Conservation (phyloP, 805 yeast species). For the Kodamaea laetipori region DNA sequence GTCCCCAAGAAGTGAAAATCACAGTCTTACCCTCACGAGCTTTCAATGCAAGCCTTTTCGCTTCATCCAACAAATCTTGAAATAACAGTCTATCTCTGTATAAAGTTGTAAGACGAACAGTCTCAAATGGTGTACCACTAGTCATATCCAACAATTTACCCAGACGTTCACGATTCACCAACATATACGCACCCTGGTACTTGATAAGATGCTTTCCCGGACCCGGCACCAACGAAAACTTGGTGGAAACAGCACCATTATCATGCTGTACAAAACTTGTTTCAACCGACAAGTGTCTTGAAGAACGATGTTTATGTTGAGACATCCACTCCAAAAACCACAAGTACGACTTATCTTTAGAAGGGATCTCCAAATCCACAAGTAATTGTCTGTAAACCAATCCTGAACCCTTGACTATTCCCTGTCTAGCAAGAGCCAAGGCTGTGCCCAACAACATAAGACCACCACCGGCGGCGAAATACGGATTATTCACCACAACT, state of each 20-base stretch:
- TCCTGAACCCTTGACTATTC: slow-evolving; percentile 60
- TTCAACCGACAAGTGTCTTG: slow-evolving; percentile 87
- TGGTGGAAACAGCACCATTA: slow-evolving; percentile 86
- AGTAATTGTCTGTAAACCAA: slow-evolving; percentile 79
- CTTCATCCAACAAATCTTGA: slow-evolving; percentile 73
- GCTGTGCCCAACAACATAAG: slow-evolving; percentile 93
- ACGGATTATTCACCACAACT: slow-evolving; percentile 71
- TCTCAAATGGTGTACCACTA: slow-evolving; percentile 92
- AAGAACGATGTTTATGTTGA: slow-evolving; percentile 67
- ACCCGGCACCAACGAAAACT: slow-evolving; percentile 91
- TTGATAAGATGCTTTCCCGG: slow-evolving; percentile 91
- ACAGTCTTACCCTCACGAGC: slow-evolving; percentile 93
- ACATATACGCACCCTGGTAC: slow-evolving; percentile 85
- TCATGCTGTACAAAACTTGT: slow-evolving; percentile 86
- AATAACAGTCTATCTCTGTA: slow-evolving; percentile 78
- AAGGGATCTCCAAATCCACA: slow-evolving; percentile 90
- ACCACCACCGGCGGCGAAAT: slow-evolving; percentile 98
- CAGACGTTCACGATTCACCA: slow-evolving; percentile 86
- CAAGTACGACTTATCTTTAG: slow-evolving; percentile 87
- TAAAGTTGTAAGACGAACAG: slow-evolving; percentile 89
- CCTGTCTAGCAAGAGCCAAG: slow-evolving; percentile 74
- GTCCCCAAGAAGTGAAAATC: slow-evolving; percentile 92
- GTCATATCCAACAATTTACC: slow-evolving; percentile 86
- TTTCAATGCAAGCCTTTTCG: slow-evolving; percentile 77
- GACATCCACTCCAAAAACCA: slow-evolving; percentile 99